A percentile compares a stretch with the other conserved stretches of the same genome.
phyloP scores from a whole-genome alignment of 1,139 yeast species.

The Yamadazyma atmosphaerica region DNA sequence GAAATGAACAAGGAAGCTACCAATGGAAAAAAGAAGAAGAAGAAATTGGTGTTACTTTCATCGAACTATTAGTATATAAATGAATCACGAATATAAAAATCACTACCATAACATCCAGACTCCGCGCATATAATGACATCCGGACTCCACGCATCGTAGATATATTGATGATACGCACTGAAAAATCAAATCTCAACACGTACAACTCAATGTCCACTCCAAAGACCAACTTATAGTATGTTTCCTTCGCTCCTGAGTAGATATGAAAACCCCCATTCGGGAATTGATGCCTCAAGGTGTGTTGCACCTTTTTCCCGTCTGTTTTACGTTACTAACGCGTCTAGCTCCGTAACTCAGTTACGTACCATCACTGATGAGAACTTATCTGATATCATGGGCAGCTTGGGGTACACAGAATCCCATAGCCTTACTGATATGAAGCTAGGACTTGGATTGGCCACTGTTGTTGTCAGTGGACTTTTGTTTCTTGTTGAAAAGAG shows the following conservation, averaged over 20 bases:
- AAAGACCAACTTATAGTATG: slow-evolving; percentile 16
- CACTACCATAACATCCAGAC: too few relatives aligned
- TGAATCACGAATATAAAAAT: too few relatives aligned
- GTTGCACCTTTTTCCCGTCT: too few relatives aligned
- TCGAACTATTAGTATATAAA: slow-evolving; percentile 9
- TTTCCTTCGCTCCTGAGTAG: too few relatives aligned
- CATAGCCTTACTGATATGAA: slow-evolving; percentile 60
- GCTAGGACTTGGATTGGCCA: slow-evolving; percentile 65
- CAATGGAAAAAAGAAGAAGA: slow-evolving; percentile 26
- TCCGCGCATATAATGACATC: too few relatives aligned
- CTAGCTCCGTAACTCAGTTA: slow-evolving; percentile 47
- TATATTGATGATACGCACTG: too few relatives aligned
- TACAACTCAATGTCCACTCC: slow-evolving; percentile 3
- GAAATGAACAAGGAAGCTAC: slow-evolving; percentile 31
- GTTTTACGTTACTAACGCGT: too few relatives aligned
- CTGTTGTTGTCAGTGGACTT: slow-evolving; percentile 65
- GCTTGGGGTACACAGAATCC: slow-evolving; percentile 64
- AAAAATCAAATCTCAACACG: too few relatives aligned
- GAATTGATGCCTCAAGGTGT: too few relatives aligned
- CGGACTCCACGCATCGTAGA: neutral
- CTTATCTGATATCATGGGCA: slow-evolving; percentile 44
- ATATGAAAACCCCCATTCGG: too few relatives aligned
- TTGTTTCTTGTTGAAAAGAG: slow-evolving; percentile 71
- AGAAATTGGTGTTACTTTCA: slow-evolving; percentile 32
- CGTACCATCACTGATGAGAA: slow-evolving; percentile 53